Base-by-base conservation (phyloP, 495 filamentous ascomycete genomes). In the Penicillium pulvis region DNA sequence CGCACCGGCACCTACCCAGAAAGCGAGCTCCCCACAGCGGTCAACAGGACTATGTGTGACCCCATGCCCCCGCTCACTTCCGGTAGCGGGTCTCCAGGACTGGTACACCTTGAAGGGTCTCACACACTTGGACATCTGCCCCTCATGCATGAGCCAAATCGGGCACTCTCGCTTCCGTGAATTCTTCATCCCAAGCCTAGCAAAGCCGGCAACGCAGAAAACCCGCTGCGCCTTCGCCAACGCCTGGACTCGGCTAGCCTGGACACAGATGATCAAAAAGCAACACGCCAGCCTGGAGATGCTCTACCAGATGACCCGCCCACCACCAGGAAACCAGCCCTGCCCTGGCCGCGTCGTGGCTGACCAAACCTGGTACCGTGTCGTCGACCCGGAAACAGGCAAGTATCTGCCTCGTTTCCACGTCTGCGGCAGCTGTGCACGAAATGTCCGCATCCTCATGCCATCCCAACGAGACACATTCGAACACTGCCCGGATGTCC, bases 221-320 rank as follows among this genome's bases (percentile, higher is more conserved):
- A 74, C 79, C 16, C 65, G 73, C 30, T 90, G 87, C 62, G 82
- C 83, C 47, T 85, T 90, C 56, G 81, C 81, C 52, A 77, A 79
- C 19, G 77, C 82, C 10, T 90, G 87, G 87, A 76, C 83, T 42
- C 81, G 87, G n/a, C 74, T 89, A 7, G 87, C 86, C 2, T 90
- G 85, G 84, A 72, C 84, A 0, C 76, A 88, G 43, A 85, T 81
- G 19, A 75, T 85, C 55, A 83, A 85, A 64, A 79, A 86, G 58
- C 64, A 78, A 31, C 70, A 81, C 26, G 67, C 71, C 50, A 75
- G 81, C 56, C 72, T 85, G 14, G 77, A 81, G 30, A 73, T 89
- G 19, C 74, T 90, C 8, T 80, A 81, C 36, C 69, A 78, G 63
- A 74, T 65, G 67, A 88, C 51, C 56, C 83, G 48, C 54, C 75